Percentiles rank a stretch among this genome's conserved stretches.
Evolutionary conservation across 768 basidiomycete genomes (phyloP).

Genomic region (Multifurca ochricompacta): DNA sequence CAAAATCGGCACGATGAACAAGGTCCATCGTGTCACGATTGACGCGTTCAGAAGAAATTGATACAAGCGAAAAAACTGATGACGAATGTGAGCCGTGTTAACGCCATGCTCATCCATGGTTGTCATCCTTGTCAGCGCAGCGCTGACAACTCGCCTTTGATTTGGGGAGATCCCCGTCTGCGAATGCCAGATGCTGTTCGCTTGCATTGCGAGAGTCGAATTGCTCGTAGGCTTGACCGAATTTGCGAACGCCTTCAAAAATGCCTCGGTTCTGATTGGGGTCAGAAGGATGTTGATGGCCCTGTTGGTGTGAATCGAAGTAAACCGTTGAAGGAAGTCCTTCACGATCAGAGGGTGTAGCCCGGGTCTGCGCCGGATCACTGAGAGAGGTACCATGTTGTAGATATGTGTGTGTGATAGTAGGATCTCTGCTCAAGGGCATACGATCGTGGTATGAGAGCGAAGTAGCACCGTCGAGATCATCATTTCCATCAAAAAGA

Average conservation of each 20-base stretch:
- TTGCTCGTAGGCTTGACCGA: slow-evolving; percentile 49
- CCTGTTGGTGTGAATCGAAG: background rate
- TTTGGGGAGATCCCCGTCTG: slow-evolving; percentile 54
- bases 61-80: slow-evolving; percentile 55
- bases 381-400: background rate
- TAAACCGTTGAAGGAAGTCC: background rate
- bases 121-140: too few species aligned
- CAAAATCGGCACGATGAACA: slow-evolving; percentile 71
- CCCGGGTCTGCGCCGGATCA: background rate
- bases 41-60: slow-evolving; percentile 68
- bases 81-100: background rate
- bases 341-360: background rate
- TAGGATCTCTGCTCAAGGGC: slow-evolving; percentile 3
- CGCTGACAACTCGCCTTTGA: slow-evolving; percentile 34
- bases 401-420: background rate
- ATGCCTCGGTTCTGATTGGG: slow-evolving; percentile 42
- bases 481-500: slow-evolving; percentile 2
- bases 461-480: slow-evolving; percentile 3
- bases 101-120: background rate
- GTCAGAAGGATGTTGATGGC: background rate
- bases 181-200: slow-evolving; percentile 44
- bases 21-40: slow-evolving; percentile 70
- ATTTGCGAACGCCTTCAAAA: slow-evolving; percentile 40
- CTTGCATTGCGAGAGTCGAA: slow-evolving; percentile 49
- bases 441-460: slow-evolving; percentile 10